These are phyloP conservation scores for Paratinospora sagittata DNA, from an alignment of 164 flowering plant species.

Conservation along the genomic window DNA sequence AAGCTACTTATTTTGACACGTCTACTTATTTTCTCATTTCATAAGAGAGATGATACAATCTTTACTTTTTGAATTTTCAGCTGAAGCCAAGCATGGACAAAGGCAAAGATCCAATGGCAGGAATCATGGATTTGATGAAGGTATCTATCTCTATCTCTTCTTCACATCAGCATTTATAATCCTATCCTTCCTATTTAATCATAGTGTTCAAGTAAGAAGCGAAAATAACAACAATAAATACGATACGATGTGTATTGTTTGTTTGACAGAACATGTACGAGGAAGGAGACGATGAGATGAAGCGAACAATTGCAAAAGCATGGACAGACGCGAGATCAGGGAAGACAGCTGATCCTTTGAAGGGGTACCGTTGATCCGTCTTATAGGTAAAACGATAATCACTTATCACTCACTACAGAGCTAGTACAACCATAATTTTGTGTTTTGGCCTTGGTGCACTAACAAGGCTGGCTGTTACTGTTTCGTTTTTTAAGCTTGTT, in stretches of 20 bases:
- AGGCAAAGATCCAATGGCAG: constrained; percentile 87
- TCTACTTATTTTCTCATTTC: background rate
- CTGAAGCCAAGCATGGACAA: constrained; percentile 69
- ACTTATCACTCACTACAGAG: no score
- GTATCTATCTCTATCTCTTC: constrained; percentile 1
- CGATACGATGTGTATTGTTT: background rate
- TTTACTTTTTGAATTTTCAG: constrained; percentile 26
- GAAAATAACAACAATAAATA: no score
- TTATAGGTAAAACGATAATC: no score
- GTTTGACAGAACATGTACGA: constrained; percentile 88
- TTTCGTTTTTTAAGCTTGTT: no score
- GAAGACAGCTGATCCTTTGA: constrained; percentile 62
- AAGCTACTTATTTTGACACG: background rate
- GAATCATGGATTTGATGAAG: constrained; percentile 74
- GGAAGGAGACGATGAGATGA: constrained; percentile 98
- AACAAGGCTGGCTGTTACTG: no score
- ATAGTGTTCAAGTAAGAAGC: no score
- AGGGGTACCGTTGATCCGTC: constrained; percentile 33
- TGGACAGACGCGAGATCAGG: constrained; percentile 98
- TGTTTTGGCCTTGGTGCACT: no score
- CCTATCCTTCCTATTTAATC: no score
- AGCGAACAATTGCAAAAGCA: constrained; percentile 87
- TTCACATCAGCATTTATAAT: background rate
- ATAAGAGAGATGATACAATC: no score
- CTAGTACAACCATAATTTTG: no score